Base-by-base conservation (phyloP, 2,329 filamentous ascomycete genomes). In the Fusarium buxicola region DNA sequence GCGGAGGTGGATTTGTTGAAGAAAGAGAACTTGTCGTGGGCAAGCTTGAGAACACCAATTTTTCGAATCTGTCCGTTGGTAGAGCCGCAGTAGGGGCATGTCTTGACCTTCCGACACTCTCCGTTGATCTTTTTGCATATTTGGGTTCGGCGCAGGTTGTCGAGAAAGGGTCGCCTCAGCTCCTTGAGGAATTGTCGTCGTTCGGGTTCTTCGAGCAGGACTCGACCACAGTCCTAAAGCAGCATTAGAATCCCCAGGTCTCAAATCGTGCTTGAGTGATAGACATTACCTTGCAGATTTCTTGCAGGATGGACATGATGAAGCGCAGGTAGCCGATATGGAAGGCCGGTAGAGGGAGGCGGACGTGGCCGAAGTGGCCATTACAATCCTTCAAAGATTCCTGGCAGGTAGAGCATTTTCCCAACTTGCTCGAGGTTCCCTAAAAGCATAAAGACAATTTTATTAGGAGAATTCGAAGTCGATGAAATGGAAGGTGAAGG, bases 301-400 rank as follows among this genome's bases (percentile, higher is more conserved):
- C 91, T 75, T 98, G 94, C 21, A 99, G 83, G 53, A 97, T 94
- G 39, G 89, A 89, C 73, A 96, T 94, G 64, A 95, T 92, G 75
- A 96, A 93, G 74, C 93, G 95, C 70, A 99, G 86, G 74, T 97
- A 99, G 32, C 95, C 95, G 65, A 98, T 93, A 74, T 99, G 95
- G 73, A 98, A 98, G 38, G 91, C 92, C 5, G 95, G 95, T 47
- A 99, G 82, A 2, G 94, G 92, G 12, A 99, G 86, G 71, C 92
- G 89, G 70, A 99, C 91, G 77, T 97, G 90, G 41, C 95, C 95
- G 73, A 98, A 99, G 77, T 99, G 95, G 11, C 95, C 95, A 69
- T 92, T 95, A 77, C 95, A 99, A 65, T 90, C 88, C 70, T 92
- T 86, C 27, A 98, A 82, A 13, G 88, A 85, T 72, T 94, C 87